Evolutionary conservation across 2,329 filamentous ascomycete species (phyloP), one percentile per base, ranked within the genome.

Genomic region (Alternaria infectoria): DNA sequence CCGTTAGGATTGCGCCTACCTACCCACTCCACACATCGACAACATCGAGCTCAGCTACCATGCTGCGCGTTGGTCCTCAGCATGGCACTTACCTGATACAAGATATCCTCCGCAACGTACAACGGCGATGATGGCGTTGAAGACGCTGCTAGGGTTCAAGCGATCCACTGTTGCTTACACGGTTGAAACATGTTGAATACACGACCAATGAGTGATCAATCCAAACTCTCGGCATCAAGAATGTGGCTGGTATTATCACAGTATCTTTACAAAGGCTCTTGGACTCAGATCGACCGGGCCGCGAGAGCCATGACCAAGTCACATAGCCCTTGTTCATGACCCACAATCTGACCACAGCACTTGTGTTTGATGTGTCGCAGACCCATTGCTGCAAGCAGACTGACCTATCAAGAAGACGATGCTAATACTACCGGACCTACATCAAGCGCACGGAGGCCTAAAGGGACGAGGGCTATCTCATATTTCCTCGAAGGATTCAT

Each of bases 281-380:
- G 66, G 43, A 36, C 46, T 58, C 59, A 51, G 70, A 71, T 75
- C 67, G 54, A 56, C 67, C 67, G 66, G 69, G 36, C 66, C 67
- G 68, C 58, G 54, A 51, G 57, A 54, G 56, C 61, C 63, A 69
- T 26, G 52, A 46, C 57, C 30, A 52, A 68, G 54, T 63, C 61
- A 54, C 60, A 59, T 36, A 59, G 23, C 47, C 62, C 66, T 64
- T 64, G 47, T 46, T 30, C 45, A 59, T 51, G 52, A 52, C 60
- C 65, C 49, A 32, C 25, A 46, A 30, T 65, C 66, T 62, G 63
- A 66, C 58, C 55, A 66, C 66, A 66, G 69, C 46, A 66, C 64
- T 54, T 43, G 44, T 52, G 30, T 62, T 59, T 60, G 52, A 65
- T 66, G 62, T 55, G 57, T 57, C 64, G 64, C 47, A 65, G 58